phyloP scores from a whole-genome alignment of 257 asterid genomes.

The Paraleonurus japonicus region DNA sequence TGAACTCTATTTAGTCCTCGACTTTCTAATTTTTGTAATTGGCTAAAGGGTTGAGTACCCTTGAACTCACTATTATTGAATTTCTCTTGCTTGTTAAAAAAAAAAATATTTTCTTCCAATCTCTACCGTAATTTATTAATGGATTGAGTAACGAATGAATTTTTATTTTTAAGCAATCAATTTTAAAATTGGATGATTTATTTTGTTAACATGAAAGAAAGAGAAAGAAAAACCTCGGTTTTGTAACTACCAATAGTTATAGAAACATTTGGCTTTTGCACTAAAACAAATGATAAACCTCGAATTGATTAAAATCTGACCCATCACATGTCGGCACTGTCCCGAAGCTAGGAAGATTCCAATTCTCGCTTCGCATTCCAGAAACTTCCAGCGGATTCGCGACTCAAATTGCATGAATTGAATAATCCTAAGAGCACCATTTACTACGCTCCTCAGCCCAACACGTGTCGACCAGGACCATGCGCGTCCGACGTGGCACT shows the following conservation, averaged over 20 bases:
- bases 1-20: no score
- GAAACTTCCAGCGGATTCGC: conserved; percentile 45
- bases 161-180: no score
- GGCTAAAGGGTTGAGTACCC: no score
- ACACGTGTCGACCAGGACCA: conserved; percentile 46
- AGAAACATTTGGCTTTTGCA: background rate
- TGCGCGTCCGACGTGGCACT: conserved; percentile 51
- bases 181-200: background rate
- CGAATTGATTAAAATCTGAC: conserved; percentile 16
- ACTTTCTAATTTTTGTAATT: no score
- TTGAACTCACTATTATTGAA: no score
- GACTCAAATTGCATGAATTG: conserved; percentile 24
- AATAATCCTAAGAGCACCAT: conserved; percentile 14
- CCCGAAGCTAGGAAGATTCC: conserved; percentile 28
- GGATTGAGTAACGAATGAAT: no score
- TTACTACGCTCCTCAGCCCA: background rate
- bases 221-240: background rate
- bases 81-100: no score
- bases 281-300: conserved; percentile 6
- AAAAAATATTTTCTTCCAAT: no score
- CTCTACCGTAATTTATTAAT: no score
- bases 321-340: conserved; percentile 37
- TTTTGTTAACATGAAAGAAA: background rate
- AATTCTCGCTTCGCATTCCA: conserved; percentile 39
- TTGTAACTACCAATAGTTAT: background rate